These are phyloP conservation scores for Botrytis galanthina DNA, from an alignment of 2,329 filamentous ascomycete species.

Conservation along the genomic window DNA sequence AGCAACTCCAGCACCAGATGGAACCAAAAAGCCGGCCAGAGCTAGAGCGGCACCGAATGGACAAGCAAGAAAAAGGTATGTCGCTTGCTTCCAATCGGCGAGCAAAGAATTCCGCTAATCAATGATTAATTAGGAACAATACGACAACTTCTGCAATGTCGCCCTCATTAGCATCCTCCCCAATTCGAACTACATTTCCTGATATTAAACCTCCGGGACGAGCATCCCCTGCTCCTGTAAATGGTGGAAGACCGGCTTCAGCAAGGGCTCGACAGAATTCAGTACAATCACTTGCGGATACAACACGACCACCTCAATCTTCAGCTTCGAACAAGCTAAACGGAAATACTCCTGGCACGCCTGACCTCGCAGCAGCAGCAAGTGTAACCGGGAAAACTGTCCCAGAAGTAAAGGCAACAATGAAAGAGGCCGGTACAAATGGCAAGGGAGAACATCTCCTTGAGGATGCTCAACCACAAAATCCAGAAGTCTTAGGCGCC, in stretches of 20 bases:
- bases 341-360: conserved; percentile 42
- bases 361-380: conserved; percentile 36
- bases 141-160: conserved; percentile 56
- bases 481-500: conserved; percentile 34
- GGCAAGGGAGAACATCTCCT: conserved; percentile 37
- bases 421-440: conserved; percentile 48
- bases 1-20: conserved; percentile 65
- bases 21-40: conserved; percentile 68
- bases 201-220: conserved; percentile 53
- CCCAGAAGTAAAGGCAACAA: conserved; percentile 51
- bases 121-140: conserved; percentile 42
- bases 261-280: conserved; percentile 76
- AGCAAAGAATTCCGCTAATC: conserved; percentile 24
- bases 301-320: conserved; percentile 54
- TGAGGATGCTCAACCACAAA: conserved; percentile 39
- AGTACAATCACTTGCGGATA: conserved; percentile 58
- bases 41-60: conserved; percentile 62
- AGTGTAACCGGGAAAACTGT: conserved; percentile 37
- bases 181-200: conserved; percentile 66
- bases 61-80: conserved; percentile 76
- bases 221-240: conserved; percentile 59
- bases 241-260: conserved; percentile 59
- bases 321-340: conserved; percentile 62
- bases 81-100: background rate
- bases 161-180: conserved; percentile 72